Evolutionary conservation across 495 filamentous ascomycete genomes (phyloP), one percentile per base, ranked within the genome.

Genomic region (Xylaria grammica): DNA sequence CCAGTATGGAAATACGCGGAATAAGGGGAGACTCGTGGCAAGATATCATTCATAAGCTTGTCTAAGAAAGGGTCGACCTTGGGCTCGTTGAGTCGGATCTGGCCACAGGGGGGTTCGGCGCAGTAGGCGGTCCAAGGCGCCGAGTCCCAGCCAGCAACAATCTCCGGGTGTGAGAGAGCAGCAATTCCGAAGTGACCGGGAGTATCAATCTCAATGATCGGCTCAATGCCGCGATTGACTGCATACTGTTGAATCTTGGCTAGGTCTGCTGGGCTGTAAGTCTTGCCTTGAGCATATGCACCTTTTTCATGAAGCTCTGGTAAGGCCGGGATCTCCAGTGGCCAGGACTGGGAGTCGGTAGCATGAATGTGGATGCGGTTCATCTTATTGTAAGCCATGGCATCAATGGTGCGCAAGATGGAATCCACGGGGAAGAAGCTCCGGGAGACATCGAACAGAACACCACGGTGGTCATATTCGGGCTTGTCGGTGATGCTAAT

Each of bases 331-430:
- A 94, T 89, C 64, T 89, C 89, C 29, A 95, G 78, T 3, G 91
- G 92, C 91, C 91, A 95, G 8, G 90, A 90, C 72, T 95, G 91
- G 24, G 90, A 86, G 71, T 95, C 91, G 0, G 91, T 93, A 46
- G 87, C 83, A 75, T 95, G 91, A 26, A 93, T 72, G 74, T 94
- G 91, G 45, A 93, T 78, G 7, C 85, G 79, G 74, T 94, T 94
- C 76, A 95, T 82, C 79, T 95, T 94, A 78, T 87, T 92, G 82
- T 82, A 89, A 10, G 86, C 72, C 58, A 91, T 69, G 29, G 87
- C 88, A 65, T 94, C 91, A 67, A 95, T 89, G 38, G 84, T 89
- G 53, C 86, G 82, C 60, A 86, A 75, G 65, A 95, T 87, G 69
- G 89, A 83, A 0, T 78, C 65, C 20, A 89, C 76, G 7, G 85